These are phyloP conservation scores for Penicillium janthinellum DNA, from an alignment of 2,329 filamentous ascomycete species.

Conservation along the genomic window DNA sequence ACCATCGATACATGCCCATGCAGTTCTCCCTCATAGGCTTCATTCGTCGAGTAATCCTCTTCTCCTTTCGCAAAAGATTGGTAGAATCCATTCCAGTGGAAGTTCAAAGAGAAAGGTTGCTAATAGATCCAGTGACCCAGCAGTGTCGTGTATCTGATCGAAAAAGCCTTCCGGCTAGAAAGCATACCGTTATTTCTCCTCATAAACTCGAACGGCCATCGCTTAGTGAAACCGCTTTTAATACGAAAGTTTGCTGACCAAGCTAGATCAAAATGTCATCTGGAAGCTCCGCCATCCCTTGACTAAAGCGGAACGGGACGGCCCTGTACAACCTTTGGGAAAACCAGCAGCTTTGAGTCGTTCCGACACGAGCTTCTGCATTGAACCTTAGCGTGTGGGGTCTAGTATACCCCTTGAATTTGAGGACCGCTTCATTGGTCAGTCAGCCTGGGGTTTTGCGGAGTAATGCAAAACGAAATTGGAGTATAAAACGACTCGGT, in stretches of 20 bases:
- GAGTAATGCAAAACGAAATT: background rate
- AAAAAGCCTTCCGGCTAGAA: too few species aligned
- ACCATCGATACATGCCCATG: background rate
- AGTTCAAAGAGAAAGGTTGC: too few species aligned
- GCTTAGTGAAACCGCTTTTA: background rate
- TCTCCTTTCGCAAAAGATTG: too few species aligned
- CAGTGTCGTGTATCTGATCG: too few species aligned
- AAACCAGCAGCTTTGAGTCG: background rate
- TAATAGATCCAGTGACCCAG: background rate
- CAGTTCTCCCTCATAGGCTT: too few species aligned
- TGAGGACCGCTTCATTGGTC: background rate
- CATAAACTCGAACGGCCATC: too few species aligned
- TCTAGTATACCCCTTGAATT: background rate
- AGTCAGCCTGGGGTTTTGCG: background rate
- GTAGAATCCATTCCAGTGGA: too few species aligned
- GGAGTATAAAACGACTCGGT: background rate
- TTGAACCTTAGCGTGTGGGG: background rate
- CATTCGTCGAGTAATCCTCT: too few species aligned
- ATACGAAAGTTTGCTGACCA: background rate
- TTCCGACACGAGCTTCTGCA: background rate
- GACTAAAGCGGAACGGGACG: background rate
- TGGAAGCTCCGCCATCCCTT: background rate
- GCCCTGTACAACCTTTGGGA: background rate
- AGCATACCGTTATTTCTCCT: background rate
- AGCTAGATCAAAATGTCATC: background rate